Base-by-base conservation (phyloP, 306 rosid genomes). In the Vigna angularis region DNA sequence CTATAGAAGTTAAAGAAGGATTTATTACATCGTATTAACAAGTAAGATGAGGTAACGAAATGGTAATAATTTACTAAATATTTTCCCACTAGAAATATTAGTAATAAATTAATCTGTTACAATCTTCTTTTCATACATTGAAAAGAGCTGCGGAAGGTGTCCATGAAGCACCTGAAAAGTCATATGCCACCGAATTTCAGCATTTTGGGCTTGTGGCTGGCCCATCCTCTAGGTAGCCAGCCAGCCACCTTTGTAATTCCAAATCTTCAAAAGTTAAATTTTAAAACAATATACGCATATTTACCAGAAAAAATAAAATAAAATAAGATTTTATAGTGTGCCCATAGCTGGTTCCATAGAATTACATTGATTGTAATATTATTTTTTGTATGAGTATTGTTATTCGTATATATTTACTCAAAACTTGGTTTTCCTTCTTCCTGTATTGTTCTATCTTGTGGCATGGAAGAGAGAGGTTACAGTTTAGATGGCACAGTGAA, bases 401-500 rank as follows among this genome's bases (percentile, higher is more conserved):
- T 66, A 30, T 57, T 9, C 17, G 9, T 15, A 40, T 15, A 40
- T 62, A 36, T 57, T 56, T 44, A 56, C 34, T 67, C 8, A 44
- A 42, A 9, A 56, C 38, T 30, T 22, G 20, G 4, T 14, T 16
- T 72, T 53, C 67, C 66, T n/a, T 64, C 5, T 64, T 45, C 49
- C 1, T 7, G 0, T 8, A 7, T 47, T 47, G 50, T n/a, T 72
- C 3, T 3, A 48, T 7, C 16, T 49, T 58, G 30, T 7, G 24
- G 15, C 3, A 90, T 89, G 92, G 94, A 86, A 81, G 70, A 79
- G 28, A 71, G 74, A 80, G 61, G 76, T 34, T 74, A 74, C 57
- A 92, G 93, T 18, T 82, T 70, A 74, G 95, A 92, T 63, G 95
- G 95, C n/a, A 90, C 95, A 3, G 93, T 90, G 34, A 85, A 92